These are phyloP conservation scores for Actinomucor elegans DNA, from an alignment of 371 early-diverging fungal species.

Conservation along the genomic window DNA sequence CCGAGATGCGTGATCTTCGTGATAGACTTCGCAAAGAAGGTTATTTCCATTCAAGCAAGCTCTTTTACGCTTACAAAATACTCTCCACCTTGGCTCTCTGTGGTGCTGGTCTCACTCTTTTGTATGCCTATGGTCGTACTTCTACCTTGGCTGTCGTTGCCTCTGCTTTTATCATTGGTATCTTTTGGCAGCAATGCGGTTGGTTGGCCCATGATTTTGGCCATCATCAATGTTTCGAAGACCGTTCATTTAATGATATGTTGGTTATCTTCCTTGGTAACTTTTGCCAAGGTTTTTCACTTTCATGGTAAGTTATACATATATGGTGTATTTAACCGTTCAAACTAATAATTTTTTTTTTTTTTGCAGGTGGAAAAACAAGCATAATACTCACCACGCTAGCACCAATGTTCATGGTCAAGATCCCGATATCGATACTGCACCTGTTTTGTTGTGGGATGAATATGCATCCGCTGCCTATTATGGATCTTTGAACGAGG, in stretches of 20 bases:
- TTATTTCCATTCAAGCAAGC: slow-evolving; percentile 66
- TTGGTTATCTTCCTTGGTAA: slow-evolving; percentile 77
- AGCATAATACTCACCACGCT: slow-evolving; percentile 90
- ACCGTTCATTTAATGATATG: slow-evolving; percentile 64
- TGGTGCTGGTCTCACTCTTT: slow-evolving; percentile 50
- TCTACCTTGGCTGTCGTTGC: slow-evolving; percentile 55
- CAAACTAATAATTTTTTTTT: neutral
- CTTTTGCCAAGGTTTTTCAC: slow-evolving; percentile 77
- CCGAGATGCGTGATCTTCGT: slow-evolving; percentile 70
- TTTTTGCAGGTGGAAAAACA: slow-evolving; percentile 77
- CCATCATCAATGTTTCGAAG: slow-evolving; percentile 83
- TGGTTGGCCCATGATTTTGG: slow-evolving; percentile 89
- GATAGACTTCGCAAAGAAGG: slow-evolving; percentile 58
- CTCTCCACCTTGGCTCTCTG: slow-evolving; percentile 57
- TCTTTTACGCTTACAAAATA: slow-evolving; percentile 70
- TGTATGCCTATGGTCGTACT: slow-evolving; percentile 55
- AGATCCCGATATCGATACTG: slow-evolving; percentile 90
- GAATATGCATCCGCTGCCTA: slow-evolving; percentile 79
- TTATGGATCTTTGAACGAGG: slow-evolving; percentile 58
- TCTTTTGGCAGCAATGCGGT: slow-evolving; percentile 88
- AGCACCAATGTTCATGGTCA: slow-evolving; percentile 80
- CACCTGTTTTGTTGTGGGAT: slow-evolving; percentile 83
- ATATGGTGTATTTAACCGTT: neutral
- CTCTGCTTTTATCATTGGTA: slow-evolving; percentile 65
- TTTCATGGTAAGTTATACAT: slow-evolving; percentile 50